Evolutionary conservation across 2,329 filamentous ascomycete species (phyloP).

Genomic region (Aspergillus sp.): DNA sequence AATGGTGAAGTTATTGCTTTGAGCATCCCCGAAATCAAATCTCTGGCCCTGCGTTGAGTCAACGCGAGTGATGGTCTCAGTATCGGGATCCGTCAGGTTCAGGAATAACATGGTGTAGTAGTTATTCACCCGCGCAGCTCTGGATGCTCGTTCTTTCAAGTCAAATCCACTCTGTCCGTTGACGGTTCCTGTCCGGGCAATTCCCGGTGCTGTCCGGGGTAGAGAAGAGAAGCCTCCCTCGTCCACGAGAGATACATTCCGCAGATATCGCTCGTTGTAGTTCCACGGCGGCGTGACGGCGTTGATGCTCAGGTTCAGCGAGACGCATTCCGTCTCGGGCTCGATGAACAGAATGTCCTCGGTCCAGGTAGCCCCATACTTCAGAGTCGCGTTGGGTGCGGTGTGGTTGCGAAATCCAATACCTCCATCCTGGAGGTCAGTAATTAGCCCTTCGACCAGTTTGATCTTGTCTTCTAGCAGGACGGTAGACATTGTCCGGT

Average conservation of each 20-base stretch:
- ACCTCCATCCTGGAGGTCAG: slow-evolving; percentile 43
- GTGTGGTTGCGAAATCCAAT: slow-evolving; percentile 51
- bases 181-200: not conserved
- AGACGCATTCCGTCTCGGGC: slow-evolving; percentile 47
- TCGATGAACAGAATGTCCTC: slow-evolving; percentile 52
- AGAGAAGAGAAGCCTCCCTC: slow-evolving; percentile 21
- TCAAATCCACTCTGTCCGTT: slow-evolving; percentile 30
- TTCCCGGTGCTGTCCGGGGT: not conserved
- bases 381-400: slow-evolving; percentile 28
- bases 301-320: slow-evolving; percentile 33
- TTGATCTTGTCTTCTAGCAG: slow-evolving; percentile 34
- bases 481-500: slow-evolving; percentile 31
- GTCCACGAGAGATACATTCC: slow-evolving; percentile 23
- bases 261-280: too few relatives aligned
- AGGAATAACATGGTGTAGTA: slow-evolving; percentile 39
- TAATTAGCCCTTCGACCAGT: slow-evolving; percentile 46
- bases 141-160: slow-evolving; percentile 42
- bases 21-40: not conserved
- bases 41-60: not conserved
- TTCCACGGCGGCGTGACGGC: not conserved
- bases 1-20: slow-evolving; percentile 23
- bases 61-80: slow-evolving; percentile 14
- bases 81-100: slow-evolving; percentile 41
- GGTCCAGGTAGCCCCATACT: slow-evolving; percentile 41
- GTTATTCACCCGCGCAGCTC: slow-evolving; percentile 47